Evolutionary conservation across 2,329 filamentous ascomycete species (phyloP).

Genomic region (Penicillium oxalicum): DNA sequence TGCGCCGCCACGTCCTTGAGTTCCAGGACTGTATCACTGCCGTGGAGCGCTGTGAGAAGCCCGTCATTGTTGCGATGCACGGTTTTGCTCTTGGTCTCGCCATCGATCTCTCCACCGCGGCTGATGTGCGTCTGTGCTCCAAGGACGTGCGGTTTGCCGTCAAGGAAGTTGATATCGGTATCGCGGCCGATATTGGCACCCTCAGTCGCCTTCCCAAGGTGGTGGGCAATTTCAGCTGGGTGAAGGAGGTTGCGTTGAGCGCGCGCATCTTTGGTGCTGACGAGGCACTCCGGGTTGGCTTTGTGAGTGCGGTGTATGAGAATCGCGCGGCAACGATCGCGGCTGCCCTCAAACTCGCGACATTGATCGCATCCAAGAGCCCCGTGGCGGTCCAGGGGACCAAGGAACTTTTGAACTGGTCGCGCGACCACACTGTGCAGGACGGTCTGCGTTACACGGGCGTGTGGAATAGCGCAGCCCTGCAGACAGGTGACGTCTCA

Average conservation of each 20-base stretch:
- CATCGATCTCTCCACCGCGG: conserved; percentile 54
- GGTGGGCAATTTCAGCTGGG: conserved; percentile 42
- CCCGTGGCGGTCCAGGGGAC: conserved; percentile 83
- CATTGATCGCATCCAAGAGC: conserved; percentile 68
- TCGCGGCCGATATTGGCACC: conserved; percentile 46
- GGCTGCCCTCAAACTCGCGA: conserved; percentile 59
- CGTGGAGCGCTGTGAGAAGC: conserved; percentile 85
- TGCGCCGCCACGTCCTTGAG: conserved; percentile 65
- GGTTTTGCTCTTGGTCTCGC: conserved; percentile 71
- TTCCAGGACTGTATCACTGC: conserved; percentile 74
- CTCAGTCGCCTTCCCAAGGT: conserved; percentile 44
- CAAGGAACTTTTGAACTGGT: conserved; percentile 79
- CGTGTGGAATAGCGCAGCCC: conserved; percentile 77
- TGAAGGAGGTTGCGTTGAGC: conserved; percentile 44
- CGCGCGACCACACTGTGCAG: conserved; percentile 67
- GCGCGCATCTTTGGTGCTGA: conserved; percentile 41
- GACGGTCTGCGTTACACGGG: conserved; percentile 78
- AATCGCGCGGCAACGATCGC: conserved; percentile 57
- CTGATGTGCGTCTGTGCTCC: conserved; percentile 40
- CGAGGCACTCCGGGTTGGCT: conserved; percentile 41
- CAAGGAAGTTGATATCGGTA: conserved; percentile 47
- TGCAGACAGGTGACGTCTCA: conserved; percentile 74
- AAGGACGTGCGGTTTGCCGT: conserved; percentile 36
- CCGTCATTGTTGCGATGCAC: conserved; percentile 76
- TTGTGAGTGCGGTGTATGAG: conserved; percentile 38